These are phyloP conservation scores for Blastobotrys mokoenaii DNA, from an alignment of 805 yeast genomes.

Conservation along the genomic window DNA sequence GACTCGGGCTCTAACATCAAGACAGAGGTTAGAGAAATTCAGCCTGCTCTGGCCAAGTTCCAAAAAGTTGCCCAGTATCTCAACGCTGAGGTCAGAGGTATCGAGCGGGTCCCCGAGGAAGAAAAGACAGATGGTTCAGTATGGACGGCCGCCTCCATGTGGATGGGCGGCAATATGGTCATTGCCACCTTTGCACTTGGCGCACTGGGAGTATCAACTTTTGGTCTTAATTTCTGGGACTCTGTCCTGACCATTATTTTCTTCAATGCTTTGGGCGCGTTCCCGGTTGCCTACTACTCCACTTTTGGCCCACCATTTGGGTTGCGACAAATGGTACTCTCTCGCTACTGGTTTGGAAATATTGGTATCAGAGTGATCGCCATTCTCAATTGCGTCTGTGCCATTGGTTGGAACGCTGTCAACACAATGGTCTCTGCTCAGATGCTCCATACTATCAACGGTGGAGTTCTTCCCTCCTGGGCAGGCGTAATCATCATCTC, in stretches of 20 bases:
- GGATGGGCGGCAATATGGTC: conserved; percentile 86
- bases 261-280: conserved; percentile 63
- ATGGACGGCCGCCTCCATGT: conserved; percentile 72
- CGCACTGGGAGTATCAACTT: conserved; percentile 55
- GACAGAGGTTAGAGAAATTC: no score
- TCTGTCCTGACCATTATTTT: conserved; percentile 58
- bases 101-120: conserved; percentile 71
- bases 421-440: conserved; percentile 88
- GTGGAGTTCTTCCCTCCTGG: conserved; percentile 68
- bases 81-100: conserved; percentile 56
- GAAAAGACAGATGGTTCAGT: conserved; percentile 63
- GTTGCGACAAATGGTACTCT: conserved; percentile 77
- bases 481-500: conserved; percentile 78
- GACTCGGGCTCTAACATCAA: not conserved
- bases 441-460: conserved; percentile 67
- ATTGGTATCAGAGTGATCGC: conserved; percentile 69
- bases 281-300: conserved; percentile 78
- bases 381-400: conserved; percentile 67
- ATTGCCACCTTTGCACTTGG: conserved; percentile 79
- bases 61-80: conserved; percentile 8
- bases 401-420: conserved; percentile 94
- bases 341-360: conserved; percentile 73
- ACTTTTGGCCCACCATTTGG: conserved; percentile 79
- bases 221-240: conserved; percentile 67
- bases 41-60: not conserved